Evolutionary conservation across 192 early-diverging fungal species (phyloP), one percentile per base, ranked within the genome.

Genomic region (Coemansia sp.): DNA sequence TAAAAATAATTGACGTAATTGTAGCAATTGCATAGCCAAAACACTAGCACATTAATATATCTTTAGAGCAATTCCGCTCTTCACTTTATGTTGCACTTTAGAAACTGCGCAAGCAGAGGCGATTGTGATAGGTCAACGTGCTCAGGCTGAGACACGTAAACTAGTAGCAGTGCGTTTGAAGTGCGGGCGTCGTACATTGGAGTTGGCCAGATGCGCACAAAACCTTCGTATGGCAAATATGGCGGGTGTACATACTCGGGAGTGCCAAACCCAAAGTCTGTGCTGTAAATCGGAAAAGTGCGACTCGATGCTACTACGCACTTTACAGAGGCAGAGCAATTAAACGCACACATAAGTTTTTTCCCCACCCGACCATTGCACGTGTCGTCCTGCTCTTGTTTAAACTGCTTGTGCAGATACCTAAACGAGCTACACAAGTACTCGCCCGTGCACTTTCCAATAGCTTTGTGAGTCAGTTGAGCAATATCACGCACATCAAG

Each of bases 181-280:
- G 53, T 20, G 22, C 62, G 66, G 2, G n/a, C 1, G 2, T 47
- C 37, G 42, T 49, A 53, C 44, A 51, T 49, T 7, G 77, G 77
- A 1, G 71, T 72, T 1, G 77, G 77, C 77, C 77, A 80, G 34
- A 80, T 58, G 25, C 77, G 71, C 71, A 73, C 10, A 49, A 71
- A 80, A 2, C 77, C 77, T 22, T 80, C 77, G 15, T 62, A 80
- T 1, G 77, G 77, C 20, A 80, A 51, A 42, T 65, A 80, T 14
- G 77, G 77, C 44, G 77, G 71, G 3, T 71, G 71, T 19, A 80
- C 71, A 44, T 74, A 73, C 23, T 46, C 68, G n/a, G 77, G 77
- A 28, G 52, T 21, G 10, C 77, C 77, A 68, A 71, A 74, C 4
- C 77, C 77, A 65, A 80, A 80, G 62, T 80, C 71, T 5, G 60